Evolutionary conservation across 371 early-diverging fungal genomes (phyloP).

Genomic region (Apophysomyces sp.): DNA sequence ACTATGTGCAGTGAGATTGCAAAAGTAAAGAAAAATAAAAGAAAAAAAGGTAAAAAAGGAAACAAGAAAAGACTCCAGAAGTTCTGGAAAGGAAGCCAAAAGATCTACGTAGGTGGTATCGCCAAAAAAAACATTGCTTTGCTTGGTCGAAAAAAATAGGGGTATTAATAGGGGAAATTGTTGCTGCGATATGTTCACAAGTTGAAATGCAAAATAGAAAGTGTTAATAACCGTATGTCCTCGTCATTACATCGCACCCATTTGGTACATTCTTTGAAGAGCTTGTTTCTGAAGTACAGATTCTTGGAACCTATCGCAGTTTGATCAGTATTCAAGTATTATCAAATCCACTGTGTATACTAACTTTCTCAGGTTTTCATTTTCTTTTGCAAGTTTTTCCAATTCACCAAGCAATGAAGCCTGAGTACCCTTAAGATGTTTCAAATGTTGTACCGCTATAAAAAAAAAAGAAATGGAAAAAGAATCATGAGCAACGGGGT

Average conservation of each 20-base stretch:
- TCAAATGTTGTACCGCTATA: conserved; percentile 50
- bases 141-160: not conserved
- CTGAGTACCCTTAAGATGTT: conserved; percentile 49
- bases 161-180: not conserved
- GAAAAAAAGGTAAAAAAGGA: not conserved
- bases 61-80: conserved; percentile 1
- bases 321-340: not conserved
- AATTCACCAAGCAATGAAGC: conserved; percentile 42
- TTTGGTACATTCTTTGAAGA: conserved; percentile 53
- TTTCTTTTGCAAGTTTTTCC: conserved; percentile 46
- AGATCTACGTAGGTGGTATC: not conserved
- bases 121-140: not conserved
- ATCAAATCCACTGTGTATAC: conserved; percentile 1
- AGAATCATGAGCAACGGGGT: not conserved
- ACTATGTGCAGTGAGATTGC: not conserved
- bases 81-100: conserved; percentile 1
- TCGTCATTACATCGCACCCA: conserved; percentile 36
- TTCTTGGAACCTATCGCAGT: conserved; percentile 38
- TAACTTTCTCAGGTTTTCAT: conserved; percentile 49
- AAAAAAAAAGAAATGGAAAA: not conserved
- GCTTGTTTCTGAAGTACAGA: conserved; percentile 51
- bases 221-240: not conserved
- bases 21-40: conserved; percentile 5
- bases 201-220: conserved; percentile 6
- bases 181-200: not conserved